These are phyloP conservation scores for Ballota nigra DNA, from an alignment of 257 asterid species.

Conservation along the genomic window DNA sequence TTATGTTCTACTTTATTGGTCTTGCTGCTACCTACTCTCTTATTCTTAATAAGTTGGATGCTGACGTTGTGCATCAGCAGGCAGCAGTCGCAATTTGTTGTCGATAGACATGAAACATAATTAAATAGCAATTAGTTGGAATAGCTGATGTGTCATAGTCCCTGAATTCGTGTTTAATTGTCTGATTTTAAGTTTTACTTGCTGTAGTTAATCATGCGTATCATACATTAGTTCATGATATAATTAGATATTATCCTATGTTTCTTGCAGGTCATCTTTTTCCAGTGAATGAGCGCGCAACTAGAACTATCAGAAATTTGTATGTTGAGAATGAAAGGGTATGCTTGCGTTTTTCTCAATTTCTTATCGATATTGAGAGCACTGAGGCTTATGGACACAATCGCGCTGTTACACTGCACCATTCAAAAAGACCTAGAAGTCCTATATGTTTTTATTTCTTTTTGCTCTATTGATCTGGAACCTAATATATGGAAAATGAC, in stretches of 20 bases:
- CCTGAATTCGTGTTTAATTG: conserved; percentile 6
- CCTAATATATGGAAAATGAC: not conserved
- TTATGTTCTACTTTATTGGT: not conserved
- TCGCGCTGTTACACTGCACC: conserved; percentile 5
- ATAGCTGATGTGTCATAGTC: conserved; percentile 8
- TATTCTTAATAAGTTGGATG: not conserved
- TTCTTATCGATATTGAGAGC: not conserved
- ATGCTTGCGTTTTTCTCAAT: conserved; percentile 1
- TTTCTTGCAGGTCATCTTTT: conserved; percentile 64
- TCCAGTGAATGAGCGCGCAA: conserved; percentile 91
- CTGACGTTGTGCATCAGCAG: conserved; percentile 3
- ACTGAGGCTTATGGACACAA: conserved; percentile 2
- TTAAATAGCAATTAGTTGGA: conserved; percentile 2
- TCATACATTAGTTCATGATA: too few relatives aligned
- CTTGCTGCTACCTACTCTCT: not conserved
- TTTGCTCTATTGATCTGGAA: conserved; percentile 14
- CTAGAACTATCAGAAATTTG: conserved; percentile 83
- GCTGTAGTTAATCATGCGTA: conserved; percentile 3
- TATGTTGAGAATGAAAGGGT: conserved; percentile 96
- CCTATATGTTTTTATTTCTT: not conserved
- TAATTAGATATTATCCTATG: not conserved
- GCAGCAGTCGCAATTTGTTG: conserved; percentile 13
- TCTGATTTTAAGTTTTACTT: not conserved
- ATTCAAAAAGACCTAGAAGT: not conserved
- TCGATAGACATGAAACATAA: conserved; percentile 16